These are phyloP conservation scores for Fraxinus dipetala DNA, from an alignment of 305 asterid genomes.

Conservation along the genomic window DNA sequence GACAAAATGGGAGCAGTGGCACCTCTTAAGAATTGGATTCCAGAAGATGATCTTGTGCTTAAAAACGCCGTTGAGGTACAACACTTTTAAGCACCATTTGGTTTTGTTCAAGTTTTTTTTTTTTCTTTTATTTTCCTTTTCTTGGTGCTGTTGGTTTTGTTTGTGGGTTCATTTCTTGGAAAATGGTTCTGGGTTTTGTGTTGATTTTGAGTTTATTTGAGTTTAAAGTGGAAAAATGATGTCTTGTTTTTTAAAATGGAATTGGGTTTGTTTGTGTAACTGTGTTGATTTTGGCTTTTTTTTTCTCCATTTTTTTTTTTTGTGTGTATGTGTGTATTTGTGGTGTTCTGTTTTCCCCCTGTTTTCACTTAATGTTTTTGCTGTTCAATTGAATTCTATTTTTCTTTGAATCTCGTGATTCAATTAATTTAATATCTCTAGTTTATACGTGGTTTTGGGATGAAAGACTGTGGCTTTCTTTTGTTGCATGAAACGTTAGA, in stretches of 20 bases:
- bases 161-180: constrained; percentile 28
- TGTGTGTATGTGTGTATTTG: not conserved
- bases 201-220: constrained; percentile 16
- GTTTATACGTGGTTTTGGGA: constrained; percentile 5
- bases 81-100: not conserved
- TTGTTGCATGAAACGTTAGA: constrained; percentile 35
- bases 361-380: not conserved
- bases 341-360: not conserved
- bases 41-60: constrained; percentile 67
- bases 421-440: not conserved
- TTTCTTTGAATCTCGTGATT: not conserved
- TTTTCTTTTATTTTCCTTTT: not conserved
- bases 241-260: constrained; percentile 5
- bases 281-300: not conserved
- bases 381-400: not conserved
- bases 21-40: constrained; percentile 54
- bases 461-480: constrained; percentile 5
- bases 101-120: not conserved
- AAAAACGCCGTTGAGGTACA: constrained; percentile 64
- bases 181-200: constrained; percentile 8
- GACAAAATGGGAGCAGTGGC: constrained; percentile 58
- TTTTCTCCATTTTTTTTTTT: not conserved
- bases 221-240: constrained; percentile 1
- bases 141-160: not conserved
- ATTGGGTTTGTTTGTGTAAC: not conserved